Evolutionary conservation across 805 yeast species (phyloP), one percentile per base, ranked within the genome.

Genomic region (Dipodascus geniculatus): DNA sequence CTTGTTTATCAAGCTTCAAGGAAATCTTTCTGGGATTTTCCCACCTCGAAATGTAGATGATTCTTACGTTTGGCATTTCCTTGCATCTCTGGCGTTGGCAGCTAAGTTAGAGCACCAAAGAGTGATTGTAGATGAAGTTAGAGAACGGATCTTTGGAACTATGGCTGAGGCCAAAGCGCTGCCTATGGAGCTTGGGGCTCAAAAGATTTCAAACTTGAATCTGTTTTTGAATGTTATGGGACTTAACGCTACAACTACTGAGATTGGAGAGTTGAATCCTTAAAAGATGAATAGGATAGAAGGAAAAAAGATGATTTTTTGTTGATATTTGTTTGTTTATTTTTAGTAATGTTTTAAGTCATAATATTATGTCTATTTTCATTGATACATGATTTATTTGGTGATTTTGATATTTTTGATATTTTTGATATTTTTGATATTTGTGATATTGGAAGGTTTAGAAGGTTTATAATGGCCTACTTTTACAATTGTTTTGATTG

Each of bases 211-310:
- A 59, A 89, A 89, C 65, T 78, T 91, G 77, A 91, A 91, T 68
- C 73, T 91, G 77, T 90, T 89, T 73, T 78, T 91, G 70, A 93
- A 91, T 61, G 97, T 90, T 49, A 89, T 91, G 95, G 99, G 99
- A 4, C 77, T 91, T 59, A 87, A 86, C 56, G 96, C 97, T 3
- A 86, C 87, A 60, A 93, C 87, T 62, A 83, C 82, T 54, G 96
- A 87, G 67, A 90, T 90, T 64, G 79, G 83, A 47, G 96, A 89
- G 71, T 74, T 90, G 56, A 73, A 77, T 59, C 55, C 56, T 3
- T 55, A 48, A 44, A n/a, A n/a, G n/a, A n/a, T n/a, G n/a, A n/a
- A n/a, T n/a, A n/a, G n/a, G n/a, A n/a, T n/a, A n/a, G n/a, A n/a
- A n/a, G n/a, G n/a, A n/a, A n/a, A n/a, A 38, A 38, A 38, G 44